These are phyloP conservation scores for Aspergillus ellipticus DNA, from an alignment of 495 filamentous ascomycete genomes.

Conservation along the genomic window DNA sequence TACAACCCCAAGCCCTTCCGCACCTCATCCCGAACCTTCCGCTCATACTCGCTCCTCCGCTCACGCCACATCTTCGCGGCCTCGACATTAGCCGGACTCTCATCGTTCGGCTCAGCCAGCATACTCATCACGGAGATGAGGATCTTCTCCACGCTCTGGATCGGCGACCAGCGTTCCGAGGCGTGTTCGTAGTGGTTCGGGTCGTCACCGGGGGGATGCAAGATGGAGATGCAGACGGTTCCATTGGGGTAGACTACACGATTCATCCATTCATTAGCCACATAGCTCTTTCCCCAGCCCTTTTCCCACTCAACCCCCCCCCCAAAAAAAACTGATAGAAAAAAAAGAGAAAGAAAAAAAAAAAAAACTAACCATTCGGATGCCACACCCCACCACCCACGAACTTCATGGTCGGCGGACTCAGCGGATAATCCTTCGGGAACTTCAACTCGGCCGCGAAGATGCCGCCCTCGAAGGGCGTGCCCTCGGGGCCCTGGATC, in stretches of 20 bases:
- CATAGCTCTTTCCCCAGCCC: not conserved
- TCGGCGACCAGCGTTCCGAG: conserved; percentile 90
- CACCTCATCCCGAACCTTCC: conserved; percentile 77
- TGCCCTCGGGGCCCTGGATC: conserved; percentile 92
- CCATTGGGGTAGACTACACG: conserved; percentile 84
- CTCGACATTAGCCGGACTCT: conserved; percentile 97
- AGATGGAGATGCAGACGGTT: conserved; percentile 93
- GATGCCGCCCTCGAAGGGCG: conserved; percentile 91
- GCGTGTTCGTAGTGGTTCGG: conserved; percentile 98
- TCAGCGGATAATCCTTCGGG: conserved; percentile 91
- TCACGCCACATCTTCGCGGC: conserved; percentile 99
- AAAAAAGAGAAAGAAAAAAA: conserved; percentile 7
- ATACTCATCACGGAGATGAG: conserved; percentile 97
- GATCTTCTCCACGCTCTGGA: conserved; percentile 98
- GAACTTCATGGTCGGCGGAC: conserved; percentile 93
- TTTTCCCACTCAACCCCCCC: not conserved
- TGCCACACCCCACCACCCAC: conserved; percentile 83
- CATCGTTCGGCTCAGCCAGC: conserved; percentile 97
- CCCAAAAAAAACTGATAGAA: not conserved
- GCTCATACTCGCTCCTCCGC: conserved; percentile 76
- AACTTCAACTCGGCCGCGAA: conserved; percentile 95
- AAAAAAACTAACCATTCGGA: conserved; percentile 71
- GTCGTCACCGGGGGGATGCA: conserved; percentile 97
- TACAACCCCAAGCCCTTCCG: conserved; percentile 58
- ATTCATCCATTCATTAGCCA: not conserved